Base-by-base conservation (phyloP, 2,329 filamentous ascomycete genomes). In the Fusarium longipes region DNA sequence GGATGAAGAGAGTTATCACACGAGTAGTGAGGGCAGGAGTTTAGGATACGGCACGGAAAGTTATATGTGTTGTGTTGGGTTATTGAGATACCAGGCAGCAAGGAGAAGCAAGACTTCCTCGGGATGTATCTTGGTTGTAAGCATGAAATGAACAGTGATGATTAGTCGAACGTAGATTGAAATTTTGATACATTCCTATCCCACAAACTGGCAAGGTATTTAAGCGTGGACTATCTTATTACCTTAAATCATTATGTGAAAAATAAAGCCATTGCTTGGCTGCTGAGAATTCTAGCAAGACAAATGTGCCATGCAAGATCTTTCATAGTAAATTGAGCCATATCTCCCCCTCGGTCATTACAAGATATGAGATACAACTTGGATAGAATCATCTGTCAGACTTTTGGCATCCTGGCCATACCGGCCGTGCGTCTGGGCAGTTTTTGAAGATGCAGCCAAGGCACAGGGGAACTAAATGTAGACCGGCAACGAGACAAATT, bases 41-140 rank as follows among this genome's bases (percentile, higher is more conserved):
- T 63, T 56, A 62, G 57, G 55, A 57, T 65, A 57, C 39, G 27
- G 52, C 25, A 63, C 47, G 63, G 51, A 64, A 62, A 45, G 52
- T 54, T 56, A 55, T 57, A 55, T 68, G 61, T 68, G 69, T 65
- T 65, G 53, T 63, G 64, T 63, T 64, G 58, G 59, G 47, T 33
- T 33, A 61, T 57, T 51, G 51, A 47, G 68, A 73, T 73, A 70
- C 70, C 63, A 70, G 58, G 57, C 53, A 64, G 62, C 52, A 65
- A 64, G 50, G 44, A 57, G 44, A 61, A 60, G 44, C 52, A 49
- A 20, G 50, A 50, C 47, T n/a, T 51, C 29, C 18, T 42, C 9
- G 25, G 32, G 49, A 59, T 24, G 24, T n/a, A 65, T 32, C 55
- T 42, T 29, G 43, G 25, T 8, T 18, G 17, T 33, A 30, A 36